Percentiles rank a stretch among this genome's conserved stretches.
Evolutionary conservation across 768 basidiomycete species (phyloP).

Genomic region (Obba rivulosa): DNA sequence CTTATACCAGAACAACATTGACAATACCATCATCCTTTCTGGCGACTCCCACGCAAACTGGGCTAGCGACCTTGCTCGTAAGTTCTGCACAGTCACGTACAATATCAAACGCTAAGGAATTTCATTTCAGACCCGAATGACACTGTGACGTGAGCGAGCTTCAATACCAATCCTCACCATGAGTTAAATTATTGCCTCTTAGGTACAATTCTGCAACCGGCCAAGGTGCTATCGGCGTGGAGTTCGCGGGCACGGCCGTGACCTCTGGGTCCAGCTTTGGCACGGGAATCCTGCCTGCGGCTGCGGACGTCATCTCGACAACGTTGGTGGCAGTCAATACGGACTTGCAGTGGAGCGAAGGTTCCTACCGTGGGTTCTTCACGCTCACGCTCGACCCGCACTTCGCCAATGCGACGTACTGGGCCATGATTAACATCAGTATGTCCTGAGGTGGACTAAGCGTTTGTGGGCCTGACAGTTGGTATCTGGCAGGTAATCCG

Average conservation of each 20-base stretch:
- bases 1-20: constrained; percentile 44
- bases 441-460: constrained; percentile 14
- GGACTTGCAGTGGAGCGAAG: constrained; percentile 58
- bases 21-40: constrained; percentile 52
- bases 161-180: background rate
- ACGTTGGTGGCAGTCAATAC: constrained; percentile 35
- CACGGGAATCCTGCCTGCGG: constrained; percentile 29
- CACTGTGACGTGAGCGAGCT: constrained; percentile 32
- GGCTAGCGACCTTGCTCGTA: constrained; percentile 53
- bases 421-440: constrained; percentile 46
- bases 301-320: constrained; percentile 34
- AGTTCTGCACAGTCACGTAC: constrained; percentile 15
- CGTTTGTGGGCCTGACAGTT: background rate
- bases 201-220: constrained; percentile 48
- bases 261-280: constrained; percentile 47
- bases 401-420: constrained; percentile 46
- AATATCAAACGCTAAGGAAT: background rate
- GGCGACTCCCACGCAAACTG: constrained; percentile 61
- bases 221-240: constrained; percentile 47
- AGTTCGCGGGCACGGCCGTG: constrained; percentile 60
- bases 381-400: constrained; percentile 43
- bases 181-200: background rate
- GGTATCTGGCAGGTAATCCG: constrained; percentile 27
- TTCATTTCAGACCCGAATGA: constrained; percentile 40
- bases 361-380: constrained; percentile 55